Evolutionary conservation across 352 stramenopile genomes (phyloP).

Genomic region (Pythium scleroteichum): DNA sequence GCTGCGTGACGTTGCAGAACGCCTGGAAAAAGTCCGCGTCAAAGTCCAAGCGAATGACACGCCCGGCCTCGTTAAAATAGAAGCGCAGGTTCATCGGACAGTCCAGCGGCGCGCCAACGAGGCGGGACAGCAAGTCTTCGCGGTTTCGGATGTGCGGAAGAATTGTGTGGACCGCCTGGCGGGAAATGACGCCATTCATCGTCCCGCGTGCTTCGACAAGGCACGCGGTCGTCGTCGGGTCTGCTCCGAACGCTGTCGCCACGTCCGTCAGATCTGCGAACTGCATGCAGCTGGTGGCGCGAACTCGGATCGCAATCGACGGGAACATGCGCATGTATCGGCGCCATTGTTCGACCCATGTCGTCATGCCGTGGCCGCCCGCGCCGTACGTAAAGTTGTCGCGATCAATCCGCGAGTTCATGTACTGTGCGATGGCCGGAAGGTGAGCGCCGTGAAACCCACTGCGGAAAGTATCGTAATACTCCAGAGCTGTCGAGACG

Average conservation of each 20-base stretch:
- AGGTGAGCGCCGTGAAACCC: slow-evolving; percentile 4
- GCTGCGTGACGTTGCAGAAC: slow-evolving; percentile 8
- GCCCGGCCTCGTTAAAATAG: slow-evolving; percentile 12
- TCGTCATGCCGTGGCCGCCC: neutral
- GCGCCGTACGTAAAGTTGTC: slow-evolving; percentile 11
- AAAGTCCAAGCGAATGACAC: no score
- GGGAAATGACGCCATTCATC: slow-evolving; percentile 13
- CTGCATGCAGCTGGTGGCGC: slow-evolving; percentile 2
- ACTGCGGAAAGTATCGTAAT: slow-evolving; percentile 17
- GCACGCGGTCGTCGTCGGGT: neutral
- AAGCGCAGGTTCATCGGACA: slow-evolving; percentile 18
- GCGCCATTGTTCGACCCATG: slow-evolving; percentile 20
- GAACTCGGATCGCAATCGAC: slow-evolving; percentile 9
- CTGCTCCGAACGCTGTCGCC: neutral
- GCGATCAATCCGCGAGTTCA: slow-evolving; percentile 12
- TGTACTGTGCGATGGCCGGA: no score
- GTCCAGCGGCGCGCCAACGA: slow-evolving; percentile 1
- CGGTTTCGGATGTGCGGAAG: slow-evolving; percentile 11
- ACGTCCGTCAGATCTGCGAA: slow-evolving; percentile 5
- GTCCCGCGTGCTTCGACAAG: slow-evolving; percentile 8
- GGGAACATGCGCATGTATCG: slow-evolving; percentile 20
- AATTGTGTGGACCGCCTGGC: slow-evolving; percentile 4
- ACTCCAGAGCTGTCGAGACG: slow-evolving; percentile 4
- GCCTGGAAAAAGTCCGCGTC: slow-evolving; percentile 18
- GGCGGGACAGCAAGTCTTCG: slow-evolving; percentile 6